phyloP scores from a whole-genome alignment of 371 early-diverging fungal species.

The Agmasoma carcini region DNA sequence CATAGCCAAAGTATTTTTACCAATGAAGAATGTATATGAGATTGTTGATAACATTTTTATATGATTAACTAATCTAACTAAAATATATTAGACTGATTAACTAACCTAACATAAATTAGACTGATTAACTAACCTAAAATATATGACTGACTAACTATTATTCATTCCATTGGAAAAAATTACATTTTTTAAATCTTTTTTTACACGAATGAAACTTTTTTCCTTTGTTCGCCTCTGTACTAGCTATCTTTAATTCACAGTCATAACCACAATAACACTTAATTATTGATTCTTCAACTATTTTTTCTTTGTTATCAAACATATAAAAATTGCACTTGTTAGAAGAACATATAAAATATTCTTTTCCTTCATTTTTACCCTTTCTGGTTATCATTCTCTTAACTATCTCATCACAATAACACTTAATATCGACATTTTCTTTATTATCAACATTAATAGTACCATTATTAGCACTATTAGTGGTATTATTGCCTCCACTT shows the following conservation, averaged over 20 bases:
- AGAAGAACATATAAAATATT: slow-evolving; percentile 47
- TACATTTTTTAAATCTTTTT: slow-evolving; percentile 51
- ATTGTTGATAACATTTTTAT: too few relatives aligned
- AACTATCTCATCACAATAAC: slow-evolving; percentile 56
- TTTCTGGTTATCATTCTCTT: slow-evolving; percentile 54
- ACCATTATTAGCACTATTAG: neutral
- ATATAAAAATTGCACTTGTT: slow-evolving; percentile 50
- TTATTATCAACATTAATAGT: neutral
- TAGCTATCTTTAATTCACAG: slow-evolving; percentile 35
- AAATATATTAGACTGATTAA: too few relatives aligned
- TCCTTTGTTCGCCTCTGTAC: slow-evolving; percentile 48
- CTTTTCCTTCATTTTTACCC: slow-evolving; percentile 57
- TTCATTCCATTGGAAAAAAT: slow-evolving; percentile 53
- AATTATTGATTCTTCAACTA: neutral
- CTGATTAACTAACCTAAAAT: too few relatives aligned
- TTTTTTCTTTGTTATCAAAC: slow-evolving; percentile 29
- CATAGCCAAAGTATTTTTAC: too few relatives aligned
- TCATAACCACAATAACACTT: slow-evolving; percentile 50
- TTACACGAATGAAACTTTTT: slow-evolving; percentile 52
- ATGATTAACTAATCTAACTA: too few relatives aligned
- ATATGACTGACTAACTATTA: neutral
- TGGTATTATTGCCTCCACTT: neutral
- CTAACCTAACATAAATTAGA: too few relatives aligned
- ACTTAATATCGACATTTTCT: slow-evolving; percentile 37
- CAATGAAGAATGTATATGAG: too few relatives aligned